A percentile compares a stretch with the other conserved stretches of the same genome.
phyloP scores from a whole-genome alignment of 306 rosid species.

The Quercus parvula region DNA sequence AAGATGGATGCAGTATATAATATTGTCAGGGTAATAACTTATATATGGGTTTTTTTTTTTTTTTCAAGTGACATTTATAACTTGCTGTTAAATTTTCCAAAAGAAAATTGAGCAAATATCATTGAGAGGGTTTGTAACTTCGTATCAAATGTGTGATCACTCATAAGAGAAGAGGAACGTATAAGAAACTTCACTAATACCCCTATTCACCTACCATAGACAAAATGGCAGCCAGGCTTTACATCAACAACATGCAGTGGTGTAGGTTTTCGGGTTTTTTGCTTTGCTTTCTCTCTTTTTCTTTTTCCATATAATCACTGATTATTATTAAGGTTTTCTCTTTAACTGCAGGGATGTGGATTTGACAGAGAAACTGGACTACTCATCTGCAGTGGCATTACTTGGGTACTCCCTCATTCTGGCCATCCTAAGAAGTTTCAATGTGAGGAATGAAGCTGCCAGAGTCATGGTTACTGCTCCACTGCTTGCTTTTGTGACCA shows the following conservation, averaged over 20 bases:
- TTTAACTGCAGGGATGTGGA: conserved; percentile 59
- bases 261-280: not conserved
- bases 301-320: not conserved
- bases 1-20: not conserved
- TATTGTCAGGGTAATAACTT: not conserved
- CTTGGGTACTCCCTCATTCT: conserved; percentile 75
- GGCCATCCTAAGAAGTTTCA: conserved; percentile 54
- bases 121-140: not conserved
- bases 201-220: not conserved
- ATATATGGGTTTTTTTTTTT: not conserved
- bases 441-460: conserved; percentile 60
- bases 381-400: conserved; percentile 64
- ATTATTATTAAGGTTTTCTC: not conserved
- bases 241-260: conserved; percentile 2
- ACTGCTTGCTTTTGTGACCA: conserved; percentile 57
- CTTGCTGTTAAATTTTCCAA: not conserved
- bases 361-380: conserved; percentile 60
- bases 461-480: conserved; percentile 84
- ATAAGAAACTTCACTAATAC: not conserved
- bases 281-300: not conserved
- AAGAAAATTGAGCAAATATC: not conserved
- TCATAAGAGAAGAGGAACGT: not conserved
- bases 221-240: not conserved
- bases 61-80: not conserved
- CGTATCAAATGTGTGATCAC: not conserved